phyloP scores from a whole-genome alignment of 129 eudicot species.

The Cynara cardunculus region DNA sequence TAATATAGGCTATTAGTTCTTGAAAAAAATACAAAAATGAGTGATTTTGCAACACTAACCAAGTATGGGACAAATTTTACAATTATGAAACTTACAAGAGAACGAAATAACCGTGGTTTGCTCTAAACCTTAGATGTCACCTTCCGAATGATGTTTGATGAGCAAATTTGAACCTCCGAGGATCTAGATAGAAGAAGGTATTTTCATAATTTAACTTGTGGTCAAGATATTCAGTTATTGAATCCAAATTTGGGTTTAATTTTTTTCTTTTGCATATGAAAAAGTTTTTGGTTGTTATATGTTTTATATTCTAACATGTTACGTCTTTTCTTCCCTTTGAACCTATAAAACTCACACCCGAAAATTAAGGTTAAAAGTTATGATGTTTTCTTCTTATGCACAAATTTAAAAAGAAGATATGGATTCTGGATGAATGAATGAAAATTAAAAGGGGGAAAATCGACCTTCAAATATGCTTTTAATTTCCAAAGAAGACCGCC shows the following conservation, averaged over 20 bases:
- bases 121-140: slow-evolving; percentile 59
- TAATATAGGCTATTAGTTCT: too few relatives aligned
- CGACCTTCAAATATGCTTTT: too few relatives aligned
- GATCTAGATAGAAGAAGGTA: slow-evolving; percentile 30
- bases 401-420: too few relatives aligned
- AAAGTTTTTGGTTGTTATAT: not conserved
- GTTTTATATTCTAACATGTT: not conserved
- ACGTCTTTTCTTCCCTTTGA: not conserved
- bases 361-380: not conserved
- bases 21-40: too few relatives aligned
- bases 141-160: slow-evolving; percentile 62
- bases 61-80: not conserved
- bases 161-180: slow-evolving; percentile 50
- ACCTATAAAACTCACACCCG: not conserved
- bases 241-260: not conserved
- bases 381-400: too few relatives aligned
- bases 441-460: too few relatives aligned
- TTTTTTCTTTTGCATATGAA: too few relatives aligned
- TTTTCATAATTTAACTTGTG: not conserved
- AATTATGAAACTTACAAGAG: slow-evolving; percentile 36
- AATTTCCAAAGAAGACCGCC: too few relatives aligned
- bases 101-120: slow-evolving; percentile 44
- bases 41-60: too few relatives aligned
- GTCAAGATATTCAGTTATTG: not conserved
- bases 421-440: too few relatives aligned